phyloP scores from a whole-genome alignment of 495 filamentous ascomycete species.

The Penicillium fimorum region DNA sequence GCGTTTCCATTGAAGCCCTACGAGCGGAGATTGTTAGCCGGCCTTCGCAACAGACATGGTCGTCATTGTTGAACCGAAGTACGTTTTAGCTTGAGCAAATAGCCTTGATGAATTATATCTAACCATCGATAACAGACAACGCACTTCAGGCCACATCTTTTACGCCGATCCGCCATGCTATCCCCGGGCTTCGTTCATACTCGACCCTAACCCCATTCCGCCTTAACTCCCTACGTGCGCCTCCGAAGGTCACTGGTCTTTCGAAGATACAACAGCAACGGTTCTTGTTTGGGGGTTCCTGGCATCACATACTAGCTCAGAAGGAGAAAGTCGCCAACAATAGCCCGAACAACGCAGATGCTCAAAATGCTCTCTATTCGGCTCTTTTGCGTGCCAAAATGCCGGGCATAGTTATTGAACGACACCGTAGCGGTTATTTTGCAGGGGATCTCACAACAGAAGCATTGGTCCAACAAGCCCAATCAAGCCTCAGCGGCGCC shows the following conservation, averaged over 20 bases:
- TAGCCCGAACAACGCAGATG: conserved; percentile 78
- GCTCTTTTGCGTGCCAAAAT: conserved; percentile 87
- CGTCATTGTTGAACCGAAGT: conserved; percentile 23
- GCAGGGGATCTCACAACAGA: conserved; percentile 73
- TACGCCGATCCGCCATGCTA: conserved; percentile 11
- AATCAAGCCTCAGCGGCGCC: conserved; percentile 64
- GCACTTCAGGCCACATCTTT: conserved; percentile 24
- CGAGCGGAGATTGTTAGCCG: conserved; percentile 18
- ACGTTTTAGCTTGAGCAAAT: not conserved
- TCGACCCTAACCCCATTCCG: conserved; percentile 39
- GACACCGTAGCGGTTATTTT: conserved; percentile 82
- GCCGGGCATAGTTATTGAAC: conserved; percentile 85
- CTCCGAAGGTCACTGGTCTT: conserved; percentile 23
- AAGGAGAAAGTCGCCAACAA: conserved; percentile 88
- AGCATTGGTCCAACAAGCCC: conserved; percentile 68
- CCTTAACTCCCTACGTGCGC: conserved; percentile 24
- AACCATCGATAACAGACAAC: conserved; percentile 17
- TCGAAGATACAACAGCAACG: conserved; percentile 42
- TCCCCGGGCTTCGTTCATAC: conserved; percentile 31
- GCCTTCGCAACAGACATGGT: conserved; percentile 20
- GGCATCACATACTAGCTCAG: conserved; percentile 61
- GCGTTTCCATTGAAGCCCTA: conserved; percentile 30
- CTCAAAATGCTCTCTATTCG: conserved; percentile 92
- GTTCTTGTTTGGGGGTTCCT: conserved; percentile 54
- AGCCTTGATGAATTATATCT: not conserved